phyloP scores from a whole-genome alignment of 768 basidiomycete genomes.

The Agrocybe praecox region DNA sequence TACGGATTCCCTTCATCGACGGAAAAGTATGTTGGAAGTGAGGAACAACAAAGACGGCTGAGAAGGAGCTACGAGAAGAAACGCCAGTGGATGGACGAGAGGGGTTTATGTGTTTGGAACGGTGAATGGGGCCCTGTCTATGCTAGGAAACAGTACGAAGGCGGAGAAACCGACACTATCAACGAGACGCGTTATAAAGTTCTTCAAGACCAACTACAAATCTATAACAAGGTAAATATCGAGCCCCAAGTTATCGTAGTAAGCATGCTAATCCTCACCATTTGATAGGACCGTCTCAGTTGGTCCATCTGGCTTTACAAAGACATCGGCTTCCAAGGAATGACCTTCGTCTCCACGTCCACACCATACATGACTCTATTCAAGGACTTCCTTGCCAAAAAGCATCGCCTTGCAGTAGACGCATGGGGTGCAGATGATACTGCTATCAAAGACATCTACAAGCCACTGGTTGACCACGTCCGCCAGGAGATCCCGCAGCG shows the following conservation, averaged over 20 bases:
- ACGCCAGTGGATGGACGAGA: conserved; percentile 74
- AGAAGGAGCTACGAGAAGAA: conserved; percentile 70
- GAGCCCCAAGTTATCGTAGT: background rate
- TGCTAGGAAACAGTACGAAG: conserved; percentile 61
- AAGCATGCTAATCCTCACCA: background rate
- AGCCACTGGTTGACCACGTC: conserved; percentile 68
- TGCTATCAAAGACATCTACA: conserved; percentile 57
- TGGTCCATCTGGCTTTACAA: conserved; percentile 93
- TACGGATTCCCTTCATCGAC: conserved; percentile 71
- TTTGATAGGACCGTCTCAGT: conserved; percentile 57
- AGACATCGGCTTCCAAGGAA: conserved; percentile 85
- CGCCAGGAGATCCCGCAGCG: conserved; percentile 51
- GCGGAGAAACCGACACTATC: conserved; percentile 61
- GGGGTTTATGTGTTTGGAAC: conserved; percentile 71
- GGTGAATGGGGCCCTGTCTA: conserved; percentile 89
- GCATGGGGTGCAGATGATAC: conserved; percentile 76
- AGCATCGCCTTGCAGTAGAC: conserved; percentile 76
- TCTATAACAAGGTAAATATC: conserved; percentile 61
- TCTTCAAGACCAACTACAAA: conserved; percentile 70
- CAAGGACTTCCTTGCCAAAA: conserved; percentile 70
- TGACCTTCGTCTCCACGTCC: conserved; percentile 71
- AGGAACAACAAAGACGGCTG: conserved; percentile 54
- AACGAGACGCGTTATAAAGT: conserved; percentile 68
- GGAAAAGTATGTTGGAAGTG: conserved; percentile 53
- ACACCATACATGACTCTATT: conserved; percentile 76